Evolutionary conservation across 139 green algal genomes (phyloP), one percentile per base, ranked within the genome.

Genomic region (Coccomyxa sp.): DNA sequence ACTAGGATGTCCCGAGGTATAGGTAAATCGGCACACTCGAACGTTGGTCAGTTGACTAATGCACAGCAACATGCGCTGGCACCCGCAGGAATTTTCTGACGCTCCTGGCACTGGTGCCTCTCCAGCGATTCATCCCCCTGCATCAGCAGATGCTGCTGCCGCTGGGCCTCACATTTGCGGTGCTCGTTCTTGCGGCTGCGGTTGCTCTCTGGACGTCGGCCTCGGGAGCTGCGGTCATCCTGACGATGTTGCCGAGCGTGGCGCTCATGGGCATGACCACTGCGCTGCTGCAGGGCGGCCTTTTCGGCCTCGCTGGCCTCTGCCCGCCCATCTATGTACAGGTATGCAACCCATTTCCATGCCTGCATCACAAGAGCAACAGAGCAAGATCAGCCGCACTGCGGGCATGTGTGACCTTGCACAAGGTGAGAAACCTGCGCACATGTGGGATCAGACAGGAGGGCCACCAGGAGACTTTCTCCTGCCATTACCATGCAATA

Each of bases 291-390:
- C 80, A 85, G 76, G 87, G 77, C 14, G 87, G 87, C 45, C 30
- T 86, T 27, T 86, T 88, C n/a, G 86, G 82, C 30, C 76, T 90
- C 30, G 87, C 87, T 32, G 81, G 80, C 63, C 38, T 85, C 80
- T 87, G 86, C 74, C 82, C 84, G n/a, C 87, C 87, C 13, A 82
- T 85, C 10, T 85, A 88, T 79, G 85, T 87, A 13, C 86, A 89
- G 84, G 84, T 85, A 57, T 10, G 80, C 63, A 45, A 32, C 15
- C 18, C 32, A 10, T 71, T 25, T 51, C 25, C 51, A 10, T 23
- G 45, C 32, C 45, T 67, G n/a, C 23, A 80, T 45, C 60, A n/a
- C n/a, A n/a, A n/a, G n/a, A n/a, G n/a, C n/a, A n/a, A n/a, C n/a
- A n/a, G n/a, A 32, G 30, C 12, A 25, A 23, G 28, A 14, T 58